Percentiles rank a stretch among this genome's conserved stretches.
Evolutionary conservation across 2,329 filamentous ascomycete genomes (phyloP).

Genomic region (Fusarium sublunatum): DNA sequence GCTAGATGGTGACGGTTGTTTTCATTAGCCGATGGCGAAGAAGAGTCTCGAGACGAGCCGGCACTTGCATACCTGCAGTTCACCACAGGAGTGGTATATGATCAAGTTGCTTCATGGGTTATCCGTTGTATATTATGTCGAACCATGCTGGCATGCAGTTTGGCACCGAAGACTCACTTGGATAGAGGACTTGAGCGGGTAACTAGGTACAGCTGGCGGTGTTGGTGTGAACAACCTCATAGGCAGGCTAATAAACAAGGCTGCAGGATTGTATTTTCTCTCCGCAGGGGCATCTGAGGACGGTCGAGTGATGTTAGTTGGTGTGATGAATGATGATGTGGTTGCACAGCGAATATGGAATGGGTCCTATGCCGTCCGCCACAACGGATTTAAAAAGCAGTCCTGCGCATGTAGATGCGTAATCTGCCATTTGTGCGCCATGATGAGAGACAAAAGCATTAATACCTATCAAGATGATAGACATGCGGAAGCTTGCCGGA

Average conservation of each 20-base stretch:
- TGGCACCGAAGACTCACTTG: conserved; percentile 17
- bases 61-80: conserved; percentile 24
- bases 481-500: conserved; percentile 11
- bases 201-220: not conserved
- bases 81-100: conserved; percentile 14
- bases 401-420: conserved; percentile 25
- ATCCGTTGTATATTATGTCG: conserved; percentile 14
- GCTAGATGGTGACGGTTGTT: conserved; percentile 25
- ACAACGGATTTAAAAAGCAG: conserved; percentile 23
- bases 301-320: conserved; percentile 23
- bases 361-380: conserved; percentile 36
- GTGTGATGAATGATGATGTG: conserved; percentile 27
- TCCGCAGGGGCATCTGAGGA: conserved; percentile 9
- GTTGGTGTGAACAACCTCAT: conserved; percentile 27
- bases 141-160: conserved; percentile 12
- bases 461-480: not conserved
- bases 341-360: conserved; percentile 28
- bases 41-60: conserved; percentile 13
- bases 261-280: conserved; percentile 25
- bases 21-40: conserved; percentile 16
- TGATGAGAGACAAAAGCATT: conserved; percentile 15
- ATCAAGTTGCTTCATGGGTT: conserved; percentile 14
- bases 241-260: conserved; percentile 24
- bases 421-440: conserved; percentile 29
- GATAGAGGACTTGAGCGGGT: conserved; percentile 20